phyloP scores from a whole-genome alignment of 2,329 filamentous ascomycete species.

The Colletotrichum gigasporum region DNA sequence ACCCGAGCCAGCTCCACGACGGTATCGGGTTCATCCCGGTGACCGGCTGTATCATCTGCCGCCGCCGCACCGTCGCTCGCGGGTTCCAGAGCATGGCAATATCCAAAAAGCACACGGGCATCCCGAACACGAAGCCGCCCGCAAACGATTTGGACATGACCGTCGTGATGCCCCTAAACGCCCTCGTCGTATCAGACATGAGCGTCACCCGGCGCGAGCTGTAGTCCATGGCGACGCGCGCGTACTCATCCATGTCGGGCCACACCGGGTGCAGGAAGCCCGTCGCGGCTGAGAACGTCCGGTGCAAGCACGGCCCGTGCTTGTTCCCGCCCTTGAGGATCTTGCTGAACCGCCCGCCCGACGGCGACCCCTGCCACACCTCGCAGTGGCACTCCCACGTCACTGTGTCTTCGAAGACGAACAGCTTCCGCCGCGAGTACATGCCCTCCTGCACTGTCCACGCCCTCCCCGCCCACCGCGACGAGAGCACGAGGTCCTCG shows the following conservation, averaged over 20 bases:
- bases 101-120: constrained; percentile 57
- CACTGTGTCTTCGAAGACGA: constrained; percentile 53
- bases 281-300: constrained; percentile 43
- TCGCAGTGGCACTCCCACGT: constrained; percentile 59
- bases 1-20: constrained; percentile 59
- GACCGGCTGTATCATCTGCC: constrained; percentile 44
- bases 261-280: constrained; percentile 52
- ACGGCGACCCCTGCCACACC: constrained; percentile 44
- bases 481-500: constrained; percentile 48
- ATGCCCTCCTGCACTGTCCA: constrained; percentile 56
- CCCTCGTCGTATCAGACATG: constrained; percentile 53
- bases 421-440: constrained; percentile 53
- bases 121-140: constrained; percentile 54
- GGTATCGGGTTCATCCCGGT: constrained; percentile 42
- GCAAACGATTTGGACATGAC: constrained; percentile 51
- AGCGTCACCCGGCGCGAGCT: constrained; percentile 49
- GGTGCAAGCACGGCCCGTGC: constrained; percentile 39
- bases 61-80: constrained; percentile 51
- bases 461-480: constrained; percentile 49
- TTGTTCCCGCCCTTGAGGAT: constrained; percentile 30
- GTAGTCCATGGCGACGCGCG: constrained; percentile 54
- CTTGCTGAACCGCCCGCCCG: constrained; percentile 35
- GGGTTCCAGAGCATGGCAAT: constrained; percentile 56
- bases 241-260: constrained; percentile 57
- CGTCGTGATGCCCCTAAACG: constrained; percentile 53